These are phyloP conservation scores for Ganoderma lucidum DNA, from an alignment of 1,284 basidiomycete genomes.

Conservation along the genomic window DNA sequence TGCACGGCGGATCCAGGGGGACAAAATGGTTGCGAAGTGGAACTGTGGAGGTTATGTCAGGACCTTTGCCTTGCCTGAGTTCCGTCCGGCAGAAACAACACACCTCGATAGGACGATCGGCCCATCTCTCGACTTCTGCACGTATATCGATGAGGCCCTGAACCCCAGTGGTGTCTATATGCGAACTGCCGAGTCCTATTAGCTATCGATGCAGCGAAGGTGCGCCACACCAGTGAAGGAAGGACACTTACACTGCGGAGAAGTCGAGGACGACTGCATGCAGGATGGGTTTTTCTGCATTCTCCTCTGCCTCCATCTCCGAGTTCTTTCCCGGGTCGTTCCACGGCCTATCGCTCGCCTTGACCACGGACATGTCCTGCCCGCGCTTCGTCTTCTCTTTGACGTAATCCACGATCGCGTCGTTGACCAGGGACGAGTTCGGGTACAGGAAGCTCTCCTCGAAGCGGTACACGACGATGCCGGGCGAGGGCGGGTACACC, in stretches of 20 bases:
- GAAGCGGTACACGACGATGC: slow-evolving; percentile 91
- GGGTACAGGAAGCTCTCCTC: slow-evolving; percentile 96
- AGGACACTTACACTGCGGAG: slow-evolving; percentile 71
- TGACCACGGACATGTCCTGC: slow-evolving; percentile 69
- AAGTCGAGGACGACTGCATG: slow-evolving; percentile 93
- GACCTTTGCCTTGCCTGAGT: background rate
- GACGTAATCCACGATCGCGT: slow-evolving; percentile 82
- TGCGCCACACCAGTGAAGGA: slow-evolving; percentile 6
- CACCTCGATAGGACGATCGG: slow-evolving; percentile 74
- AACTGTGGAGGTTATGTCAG: slow-evolving; percentile 50
- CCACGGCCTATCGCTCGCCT: slow-evolving; percentile 86
- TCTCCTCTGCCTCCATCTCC: slow-evolving; percentile 55
- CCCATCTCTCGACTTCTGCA: slow-evolving; percentile 87
- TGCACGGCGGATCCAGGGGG: slow-evolving; percentile 92
- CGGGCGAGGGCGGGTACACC: slow-evolving; percentile 85
- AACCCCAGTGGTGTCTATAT: slow-evolving; percentile 87
- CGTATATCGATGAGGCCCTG: slow-evolving; percentile 92
- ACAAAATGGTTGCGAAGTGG: slow-evolving; percentile 88
- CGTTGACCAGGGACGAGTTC: slow-evolving; percentile 85
- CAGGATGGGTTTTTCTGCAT: slow-evolving; percentile 65
- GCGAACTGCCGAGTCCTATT: slow-evolving; percentile 53
- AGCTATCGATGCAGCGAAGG: slow-evolving; percentile 3
- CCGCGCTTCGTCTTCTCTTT: slow-evolving; percentile 82
- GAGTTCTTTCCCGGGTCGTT: slow-evolving; percentile 79
- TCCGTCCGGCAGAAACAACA: background rate